Evolutionary conservation across 2,329 filamentous ascomycete species (phyloP).

Genomic region (Clonostachys rhizophaga): DNA sequence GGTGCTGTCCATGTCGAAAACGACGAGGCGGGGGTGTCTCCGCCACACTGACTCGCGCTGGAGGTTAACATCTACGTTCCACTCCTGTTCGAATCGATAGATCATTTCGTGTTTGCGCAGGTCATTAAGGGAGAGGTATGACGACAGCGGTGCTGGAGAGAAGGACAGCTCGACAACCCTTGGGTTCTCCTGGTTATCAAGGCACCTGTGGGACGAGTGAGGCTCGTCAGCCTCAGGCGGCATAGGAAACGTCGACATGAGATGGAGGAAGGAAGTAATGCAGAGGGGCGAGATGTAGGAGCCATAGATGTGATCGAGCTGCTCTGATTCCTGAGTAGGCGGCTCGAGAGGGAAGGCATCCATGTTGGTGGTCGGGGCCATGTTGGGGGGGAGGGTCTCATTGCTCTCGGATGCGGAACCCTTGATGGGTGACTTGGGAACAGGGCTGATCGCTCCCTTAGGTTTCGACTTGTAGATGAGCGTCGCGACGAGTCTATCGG

Average conservation of each 20-base stretch:
- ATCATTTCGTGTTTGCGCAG: constrained; percentile 77
- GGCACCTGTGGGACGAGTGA: constrained; percentile 58
- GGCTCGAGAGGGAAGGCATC: constrained; percentile 58
- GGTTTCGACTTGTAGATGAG: constrained; percentile 54
- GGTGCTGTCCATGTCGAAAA: constrained; percentile 99
- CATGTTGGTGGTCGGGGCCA: constrained; percentile 54
- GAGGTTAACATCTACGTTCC: constrained; percentile 81
- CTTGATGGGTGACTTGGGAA: constrained; percentile 21
- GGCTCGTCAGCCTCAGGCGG: constrained; percentile 45
- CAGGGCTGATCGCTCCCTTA: constrained; percentile 15
- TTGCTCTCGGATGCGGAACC: constrained; percentile 18
- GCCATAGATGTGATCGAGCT: constrained; percentile 61
- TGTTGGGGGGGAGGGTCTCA: constrained; percentile 40
- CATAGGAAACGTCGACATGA: constrained; percentile 59
- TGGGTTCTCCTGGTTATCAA: constrained; percentile 56
- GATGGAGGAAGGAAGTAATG: constrained; percentile 60
- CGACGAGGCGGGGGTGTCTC: constrained; percentile 77
- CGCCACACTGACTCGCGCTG: constrained; percentile 71
- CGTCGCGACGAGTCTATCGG: constrained; percentile 54
- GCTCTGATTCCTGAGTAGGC: constrained; percentile 46
- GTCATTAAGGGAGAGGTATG: constrained; percentile 63
- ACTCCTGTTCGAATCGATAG: constrained; percentile 80
- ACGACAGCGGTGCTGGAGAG: constrained; percentile 52
- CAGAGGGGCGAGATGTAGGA: constrained; percentile 62
- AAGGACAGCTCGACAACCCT: constrained; percentile 63